These are phyloP conservation scores for Mrakiaceae sp. DNA, from an alignment of 1,284 basidiomycete genomes.

Conservation along the genomic window DNA sequence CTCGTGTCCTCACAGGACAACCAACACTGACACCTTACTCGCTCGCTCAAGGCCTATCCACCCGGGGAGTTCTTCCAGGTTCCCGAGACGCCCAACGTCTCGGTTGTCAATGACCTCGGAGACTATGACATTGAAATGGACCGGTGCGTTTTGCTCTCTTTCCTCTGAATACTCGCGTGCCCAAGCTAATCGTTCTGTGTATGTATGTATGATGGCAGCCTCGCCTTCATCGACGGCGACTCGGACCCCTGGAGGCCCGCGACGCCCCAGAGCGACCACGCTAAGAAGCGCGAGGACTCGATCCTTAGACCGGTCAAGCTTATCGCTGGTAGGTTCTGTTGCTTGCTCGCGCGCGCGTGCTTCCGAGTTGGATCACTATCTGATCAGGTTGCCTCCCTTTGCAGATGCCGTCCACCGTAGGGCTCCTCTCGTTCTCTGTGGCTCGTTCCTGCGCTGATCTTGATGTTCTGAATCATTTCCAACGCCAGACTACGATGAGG, in stretches of 20 bases:
- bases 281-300: conserved; percentile 57
- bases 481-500: background rate
- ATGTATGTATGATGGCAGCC: conserved; percentile 9
- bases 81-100: conserved; percentile 62
- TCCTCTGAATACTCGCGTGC: no score
- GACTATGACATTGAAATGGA: conserved; percentile 63
- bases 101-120: conserved; percentile 64
- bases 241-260: conserved; percentile 80
- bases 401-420: conserved; percentile 73
- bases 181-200: no score
- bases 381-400: conserved; percentile 20
- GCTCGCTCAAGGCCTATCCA: conserved; percentile 51
- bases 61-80: conserved; percentile 63
- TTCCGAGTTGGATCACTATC: conserved; percentile 9
- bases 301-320: conserved; percentile 68
- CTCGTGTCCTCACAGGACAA: background rate
- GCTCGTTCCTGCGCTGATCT: background rate
- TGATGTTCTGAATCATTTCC: background rate
- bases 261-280: conserved; percentile 70
- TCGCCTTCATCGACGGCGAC: conserved; percentile 79
- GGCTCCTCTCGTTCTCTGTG: conserved; percentile 42
- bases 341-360: conserved; percentile 19
- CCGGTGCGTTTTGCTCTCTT: conserved; percentile 27
- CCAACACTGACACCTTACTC: background rate
- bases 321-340: conserved; percentile 54